phyloP scores from a whole-genome alignment of 2,329 filamentous ascomycete species.

The Botrytis elliptica region DNA sequence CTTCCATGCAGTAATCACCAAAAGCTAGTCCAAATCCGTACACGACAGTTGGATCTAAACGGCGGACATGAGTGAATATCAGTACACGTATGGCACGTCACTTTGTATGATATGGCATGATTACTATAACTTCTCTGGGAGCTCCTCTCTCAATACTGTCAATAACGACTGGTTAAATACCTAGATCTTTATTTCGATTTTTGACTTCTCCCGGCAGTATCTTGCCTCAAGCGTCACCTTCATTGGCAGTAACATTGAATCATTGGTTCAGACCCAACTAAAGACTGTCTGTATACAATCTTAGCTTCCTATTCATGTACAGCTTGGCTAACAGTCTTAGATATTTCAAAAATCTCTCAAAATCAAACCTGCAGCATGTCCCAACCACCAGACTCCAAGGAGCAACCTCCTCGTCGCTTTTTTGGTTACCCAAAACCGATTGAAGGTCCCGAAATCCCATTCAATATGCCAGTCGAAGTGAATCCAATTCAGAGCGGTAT shows the following conservation, averaged over 20 bases:
- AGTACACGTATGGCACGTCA: background rate
- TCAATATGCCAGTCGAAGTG: background rate
- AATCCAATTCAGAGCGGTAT: conserved; percentile 58
- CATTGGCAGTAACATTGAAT: background rate
- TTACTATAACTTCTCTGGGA: background rate
- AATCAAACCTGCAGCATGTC: background rate
- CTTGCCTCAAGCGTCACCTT: background rate
- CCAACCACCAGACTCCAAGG: background rate
- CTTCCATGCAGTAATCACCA: background rate
- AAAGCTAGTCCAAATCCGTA: background rate
- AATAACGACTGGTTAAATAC: background rate
- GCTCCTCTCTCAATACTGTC: background rate
- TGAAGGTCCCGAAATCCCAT: conserved; percentile 30
- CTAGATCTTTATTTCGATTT: background rate
- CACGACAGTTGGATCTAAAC: background rate
- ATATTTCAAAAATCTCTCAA: background rate
- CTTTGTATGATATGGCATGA: background rate
- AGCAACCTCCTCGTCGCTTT: background rate
- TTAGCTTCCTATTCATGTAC: background rate
- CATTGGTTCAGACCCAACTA: background rate
- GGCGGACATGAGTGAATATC: background rate
- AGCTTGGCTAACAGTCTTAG: background rate
- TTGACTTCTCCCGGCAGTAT: background rate
- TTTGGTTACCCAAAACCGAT: conserved; percentile 33
- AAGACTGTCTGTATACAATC: background rate